Base-by-base conservation (phyloP, 164 flowering plant species). In the Magnolia officinalis region DNA sequence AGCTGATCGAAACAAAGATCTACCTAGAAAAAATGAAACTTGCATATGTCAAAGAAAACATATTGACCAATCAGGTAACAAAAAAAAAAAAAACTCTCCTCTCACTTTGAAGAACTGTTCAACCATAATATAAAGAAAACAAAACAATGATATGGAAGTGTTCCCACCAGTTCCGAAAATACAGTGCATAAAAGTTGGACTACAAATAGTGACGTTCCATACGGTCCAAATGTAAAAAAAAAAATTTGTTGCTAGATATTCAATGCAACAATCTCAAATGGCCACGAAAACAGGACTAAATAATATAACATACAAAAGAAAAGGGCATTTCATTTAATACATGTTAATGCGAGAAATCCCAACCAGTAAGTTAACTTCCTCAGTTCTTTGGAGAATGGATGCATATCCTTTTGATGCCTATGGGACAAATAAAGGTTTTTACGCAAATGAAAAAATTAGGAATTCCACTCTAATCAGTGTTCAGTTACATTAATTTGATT, bases 1-100 rank as follows among this genome's bases (percentile, higher is more conserved):
- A 96, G 93, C 80, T 94, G 88, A 83, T 96, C 99, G 82, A 96
- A 96, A 83, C 97, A 91, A 78, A 90, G 97, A 80, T 96, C 99
- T 80, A 91, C 99, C 99, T 96, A 74, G 5, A 81, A 75, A 45
- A 50, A 79, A 2, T 21, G 19, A 9, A 59, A 63, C 19, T 18
- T 21, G 4, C 14, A 23, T 65, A 10, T 8, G 21, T 29, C 49
- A 68, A 29, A 68, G 11, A 9, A 66, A 9, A 7, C 24, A 24
- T 31, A 31, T 31, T 31, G 4, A 31, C 71, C 45, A 68, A 68
- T 16, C 10, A 19, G n/a, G 21, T 18, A 29, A 18, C 16, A 16
- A 31, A 37, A 6, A 67, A 67, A 16, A 55, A 55, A 55, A 55
- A 55, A 55, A 11, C 61, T 55, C 9, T 55, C 18, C 16, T 55